Evolutionary conservation across 345 rosid species (phyloP), one percentile per base, ranked within the genome.

Genomic region (Geranium brycei): DNA sequence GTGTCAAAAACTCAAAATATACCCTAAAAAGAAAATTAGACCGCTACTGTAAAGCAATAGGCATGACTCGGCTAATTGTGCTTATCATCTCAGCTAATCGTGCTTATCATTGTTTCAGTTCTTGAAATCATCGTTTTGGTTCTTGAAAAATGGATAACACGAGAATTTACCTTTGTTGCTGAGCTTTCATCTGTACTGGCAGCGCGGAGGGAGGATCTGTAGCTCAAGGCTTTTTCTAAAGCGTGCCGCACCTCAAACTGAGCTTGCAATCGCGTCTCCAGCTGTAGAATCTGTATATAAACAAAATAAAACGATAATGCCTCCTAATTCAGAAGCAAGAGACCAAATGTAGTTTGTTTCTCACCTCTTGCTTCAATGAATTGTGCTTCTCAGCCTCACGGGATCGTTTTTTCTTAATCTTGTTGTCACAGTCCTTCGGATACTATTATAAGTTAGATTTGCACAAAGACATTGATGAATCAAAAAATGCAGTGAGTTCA

Each of bases 281-380:
- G 96, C 76, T 78, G 91, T 70, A 73, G 71, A 75, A 93, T 88
- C 99, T 93, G 80, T 80, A 76, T 35, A 35, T 35, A 47, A 8
- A 38, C 47, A 1, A 38, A 38, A 5, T 0, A 23, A 23, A 23
- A 23, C 28, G 28, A 23, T 23, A 23, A 38, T 10, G 11, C 47
- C 47, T 38, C 47, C 11, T 5, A 38, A 5, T 38, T 47, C 28
- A 41, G 51, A 35, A 23, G 8, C 32, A 40, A 61, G n/a, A 19
- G 19, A 57, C 10, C 31, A 53, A 13, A 28, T 17, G 28, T 3
- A 7, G 60, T 23, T 23, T 23, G 28, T 23, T 23, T 23, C 78
- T 64, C 58, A 93, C 99, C 97, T 93, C 99, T 75, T 84, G 88
- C 83, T 83, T 85, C 80, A 93, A 68, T 57, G 83, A 87, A 69